Percentiles rank a stretch among this genome's conserved stretches.
Evolutionary conservation across 2,329 filamentous ascomycete species (phyloP).

Genomic region (Elsinoe ampelina): DNA sequence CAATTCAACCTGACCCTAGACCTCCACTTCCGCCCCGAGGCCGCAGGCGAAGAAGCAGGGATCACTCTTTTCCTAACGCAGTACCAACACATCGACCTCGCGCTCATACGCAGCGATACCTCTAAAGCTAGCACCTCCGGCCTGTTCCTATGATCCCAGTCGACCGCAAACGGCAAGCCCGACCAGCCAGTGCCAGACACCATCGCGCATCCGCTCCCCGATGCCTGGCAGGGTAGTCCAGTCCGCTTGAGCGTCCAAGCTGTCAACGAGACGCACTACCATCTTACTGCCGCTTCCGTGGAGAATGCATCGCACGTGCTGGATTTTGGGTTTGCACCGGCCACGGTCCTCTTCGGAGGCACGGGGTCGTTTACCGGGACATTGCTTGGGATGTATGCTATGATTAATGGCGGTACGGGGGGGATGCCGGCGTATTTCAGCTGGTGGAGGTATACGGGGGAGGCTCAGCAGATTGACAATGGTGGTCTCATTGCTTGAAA

Average conservation of each 20-base stretch:
- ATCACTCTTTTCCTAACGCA: constrained; percentile 46
- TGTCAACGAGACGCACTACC: constrained; percentile 39
- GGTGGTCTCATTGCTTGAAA: too few species aligned
- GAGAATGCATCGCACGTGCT: constrained; percentile 14
- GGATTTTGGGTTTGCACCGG: constrained; percentile 22
- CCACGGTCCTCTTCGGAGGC: constrained; percentile 24
- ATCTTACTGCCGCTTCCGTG: constrained; percentile 24
- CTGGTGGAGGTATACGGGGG: constrained; percentile 39
- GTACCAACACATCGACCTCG: constrained; percentile 44
- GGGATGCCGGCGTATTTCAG: constrained; percentile 39
- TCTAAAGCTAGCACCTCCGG: constrained; percentile 12
- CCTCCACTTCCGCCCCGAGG: constrained; percentile 35
- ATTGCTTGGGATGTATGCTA: constrained; percentile 45
- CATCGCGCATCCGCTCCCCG: constrained; percentile 32
- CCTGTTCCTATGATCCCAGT: constrained; percentile 37
- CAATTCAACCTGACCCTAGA: constrained; percentile 44
- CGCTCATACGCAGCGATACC: constrained; percentile 20
- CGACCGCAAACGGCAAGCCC: constrained; percentile 30
- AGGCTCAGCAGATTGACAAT: constrained; percentile 24
- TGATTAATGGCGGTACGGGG: constrained; percentile 41
- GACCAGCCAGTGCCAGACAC: constrained; percentile 32
- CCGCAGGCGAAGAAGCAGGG: constrained; percentile 41
- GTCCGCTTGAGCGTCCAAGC: constrained; percentile 37
- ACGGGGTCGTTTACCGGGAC: constrained; percentile 26
- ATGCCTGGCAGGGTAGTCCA: constrained; percentile 28